Percentiles rank a stretch among this genome's conserved stretches.
Conservation (phyloP, 805 yeast species). For the Suhomyces emberorum region DNA sequence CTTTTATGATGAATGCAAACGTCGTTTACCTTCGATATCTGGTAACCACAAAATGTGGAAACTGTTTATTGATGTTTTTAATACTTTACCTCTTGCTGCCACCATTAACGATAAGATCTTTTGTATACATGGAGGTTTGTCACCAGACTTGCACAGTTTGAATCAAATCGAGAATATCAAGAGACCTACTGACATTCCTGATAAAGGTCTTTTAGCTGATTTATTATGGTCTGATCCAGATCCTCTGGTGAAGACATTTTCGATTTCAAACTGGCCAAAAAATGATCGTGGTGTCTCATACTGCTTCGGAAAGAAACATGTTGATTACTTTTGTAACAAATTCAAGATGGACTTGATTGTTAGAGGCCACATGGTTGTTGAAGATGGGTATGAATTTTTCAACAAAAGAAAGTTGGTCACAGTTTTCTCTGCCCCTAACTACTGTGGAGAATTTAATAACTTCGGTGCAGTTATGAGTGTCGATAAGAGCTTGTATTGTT, state of each 20-base stretch:
- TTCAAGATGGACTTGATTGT: constrained; percentile 76
- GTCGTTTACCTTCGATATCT: constrained; percentile 37
- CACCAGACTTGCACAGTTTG: constrained; percentile 65
- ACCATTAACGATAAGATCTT: constrained; percentile 56
- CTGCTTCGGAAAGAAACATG: constrained; percentile 70
- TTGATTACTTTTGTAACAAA: constrained; percentile 60
- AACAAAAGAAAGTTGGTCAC: constrained; percentile 72
- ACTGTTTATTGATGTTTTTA: constrained; percentile 51
- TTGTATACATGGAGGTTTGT: constrained; percentile 69
- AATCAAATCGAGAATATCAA: constrained; percentile 67
- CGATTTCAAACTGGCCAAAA: constrained; percentile 62
- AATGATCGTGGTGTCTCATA: constrained; percentile 83
- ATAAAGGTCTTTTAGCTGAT: constrained; percentile 73
- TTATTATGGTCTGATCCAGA: constrained; percentile 84
- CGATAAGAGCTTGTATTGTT: constrained; percentile 62
- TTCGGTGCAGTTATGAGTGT: constrained; percentile 81
- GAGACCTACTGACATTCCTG: constrained; percentile 84
- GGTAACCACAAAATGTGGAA: constrained; percentile 47
- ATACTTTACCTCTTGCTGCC: constrained; percentile 60
- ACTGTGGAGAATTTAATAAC: constrained; percentile 77
- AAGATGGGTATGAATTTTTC: constrained; percentile 83
- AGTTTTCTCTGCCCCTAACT: constrained; percentile 79
- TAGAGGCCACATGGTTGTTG: constrained; percentile 87
- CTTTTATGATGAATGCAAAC: constrained; percentile 58
- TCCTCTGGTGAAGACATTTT: constrained; percentile 32